Evolutionary conservation across 169 alveolate species (phyloP).

Genomic region (Cryptosporidium meleagridis): DNA sequence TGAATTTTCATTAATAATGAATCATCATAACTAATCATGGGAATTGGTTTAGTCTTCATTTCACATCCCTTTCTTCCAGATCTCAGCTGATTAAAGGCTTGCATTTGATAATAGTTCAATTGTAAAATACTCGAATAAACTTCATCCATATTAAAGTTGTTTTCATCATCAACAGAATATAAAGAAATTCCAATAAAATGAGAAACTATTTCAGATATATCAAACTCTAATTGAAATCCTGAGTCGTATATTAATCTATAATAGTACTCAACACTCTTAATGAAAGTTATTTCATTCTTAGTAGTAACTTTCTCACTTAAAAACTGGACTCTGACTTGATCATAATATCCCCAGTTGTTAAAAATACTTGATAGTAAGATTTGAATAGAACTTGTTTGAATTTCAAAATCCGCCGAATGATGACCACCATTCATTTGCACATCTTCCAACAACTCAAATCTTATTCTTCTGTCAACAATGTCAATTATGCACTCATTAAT

Average conservation of each 20-base stretch:
- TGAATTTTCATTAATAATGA: no score
- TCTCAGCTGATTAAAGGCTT: background rate
- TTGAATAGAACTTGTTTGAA: background rate
- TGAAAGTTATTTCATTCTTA: background rate
- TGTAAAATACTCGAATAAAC: background rate
- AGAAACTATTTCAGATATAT: background rate
- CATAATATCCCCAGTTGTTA: background rate
- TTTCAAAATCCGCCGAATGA: background rate
- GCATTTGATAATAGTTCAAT: conserved; percentile 3
- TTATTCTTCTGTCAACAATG: background rate
- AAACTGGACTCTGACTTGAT: background rate
- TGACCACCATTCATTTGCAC: no score
- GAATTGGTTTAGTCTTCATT: no score
- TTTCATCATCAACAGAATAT: background rate
- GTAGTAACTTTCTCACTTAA: background rate
- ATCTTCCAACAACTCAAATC: background rate
- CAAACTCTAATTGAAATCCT: conserved; percentile 9
- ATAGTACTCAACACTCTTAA: background rate
- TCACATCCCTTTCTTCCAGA: no score
- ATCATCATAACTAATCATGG: background rate
- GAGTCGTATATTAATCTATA: conserved; percentile 12
- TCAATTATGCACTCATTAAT: background rate
- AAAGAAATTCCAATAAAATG: background rate
- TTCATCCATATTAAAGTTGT: background rate
- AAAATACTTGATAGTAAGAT: background rate